Evolutionary conservation across 106 monocot species (phyloP).

Genomic region (Acanthochlamys bracteata): DNA sequence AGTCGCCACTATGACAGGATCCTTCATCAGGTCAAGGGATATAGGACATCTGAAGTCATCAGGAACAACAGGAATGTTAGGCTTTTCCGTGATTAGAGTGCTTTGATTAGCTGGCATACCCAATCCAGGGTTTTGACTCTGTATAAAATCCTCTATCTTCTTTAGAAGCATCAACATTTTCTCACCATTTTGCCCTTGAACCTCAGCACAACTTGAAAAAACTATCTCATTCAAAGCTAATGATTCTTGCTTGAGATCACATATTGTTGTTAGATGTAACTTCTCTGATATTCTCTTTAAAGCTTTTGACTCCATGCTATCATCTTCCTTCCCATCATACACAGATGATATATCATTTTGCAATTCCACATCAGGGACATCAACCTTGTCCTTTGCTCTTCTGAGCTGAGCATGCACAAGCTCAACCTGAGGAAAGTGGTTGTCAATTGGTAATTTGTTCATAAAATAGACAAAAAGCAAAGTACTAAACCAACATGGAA

Average conservation of each 20-base stretch:
- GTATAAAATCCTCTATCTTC: slow-evolving; percentile 71
- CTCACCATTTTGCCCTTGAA: slow-evolving; percentile 53
- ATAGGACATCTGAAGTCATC: slow-evolving; percentile 85
- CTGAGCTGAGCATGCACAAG: slow-evolving; percentile 77
- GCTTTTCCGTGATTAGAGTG: slow-evolving; percentile 11
- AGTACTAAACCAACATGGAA: too few species aligned
- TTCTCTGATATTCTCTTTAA: slow-evolving; percentile 58
- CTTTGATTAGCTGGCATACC: slow-evolving; percentile 20
- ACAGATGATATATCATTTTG: slow-evolving; percentile 43
- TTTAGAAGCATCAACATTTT: slow-evolving; percentile 64
- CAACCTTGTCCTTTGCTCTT: slow-evolving; percentile 71
- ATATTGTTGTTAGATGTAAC: slow-evolving; percentile 59
- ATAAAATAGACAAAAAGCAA: background rate
- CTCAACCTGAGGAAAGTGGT: slow-evolving; percentile 59
- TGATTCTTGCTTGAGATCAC: slow-evolving; percentile 75
- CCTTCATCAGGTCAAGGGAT: slow-evolving; percentile 75
- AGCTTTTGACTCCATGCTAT: slow-evolving; percentile 24
- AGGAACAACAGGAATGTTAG: slow-evolving; percentile 39
- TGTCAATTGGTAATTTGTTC: too few species aligned
- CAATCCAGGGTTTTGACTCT: slow-evolving; percentile 48
- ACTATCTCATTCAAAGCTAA: slow-evolving; percentile 64
- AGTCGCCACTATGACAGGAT: slow-evolving; percentile 81
- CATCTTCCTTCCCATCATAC: slow-evolving; percentile 23
- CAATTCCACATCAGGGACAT: slow-evolving; percentile 46
- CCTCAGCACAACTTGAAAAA: slow-evolving; percentile 31